Base-by-base conservation (phyloP, 2,329 filamentous ascomycete species). In the Raffaelea arxii region DNA sequence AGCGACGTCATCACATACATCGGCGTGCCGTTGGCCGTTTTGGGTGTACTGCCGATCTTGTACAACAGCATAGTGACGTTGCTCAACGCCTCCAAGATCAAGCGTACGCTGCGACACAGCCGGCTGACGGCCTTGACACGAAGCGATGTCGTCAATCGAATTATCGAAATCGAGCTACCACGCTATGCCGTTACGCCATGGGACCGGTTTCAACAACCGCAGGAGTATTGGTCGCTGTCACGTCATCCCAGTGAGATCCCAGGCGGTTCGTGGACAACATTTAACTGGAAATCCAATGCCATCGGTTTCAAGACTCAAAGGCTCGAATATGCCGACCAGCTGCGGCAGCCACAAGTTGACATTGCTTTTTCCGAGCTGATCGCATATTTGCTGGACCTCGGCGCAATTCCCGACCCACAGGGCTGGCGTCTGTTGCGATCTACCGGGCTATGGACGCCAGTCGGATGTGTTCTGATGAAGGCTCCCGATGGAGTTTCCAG, bases 111-210 rank as follows among this genome's bases (percentile, higher is more conserved):
- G 4, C 63, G 71, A 16, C 69, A 70, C 46, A 75, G 75, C 58
- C 70, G 69, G n/a, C 63, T 80, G 7, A 72, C 71, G 2, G 78
- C 77, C 1, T 67, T 82, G 39, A 82, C 77, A 12, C 71, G 80
- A 39, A 76, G 75, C 57, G 78, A 80, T 49, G 70, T 83, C 2
- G 75, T 84, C 51, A 82, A 81, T 48, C 75, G 78, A 35, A 70
- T 82, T 44, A 80, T 84, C 32, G 79, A 84, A 57, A 75, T 83
- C 30, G 78, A 84, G 55, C 65, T 83, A 32, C 79, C 79, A 4
- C 72, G 79, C 1, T 81, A 79, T 54, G 79, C 77, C 4, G 78
- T 82, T 41, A 77, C 74, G 46, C 80, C 78, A 0, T 66, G 75
- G 54, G 74, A 81, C 52, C 68, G 78, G 22, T 71, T 73, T 49